Percentiles rank a stretch among this genome's conserved stretches.
phyloP scores from a whole-genome alignment of 2,329 filamentous ascomycete genomes.

The Tolypocladium sp. region DNA sequence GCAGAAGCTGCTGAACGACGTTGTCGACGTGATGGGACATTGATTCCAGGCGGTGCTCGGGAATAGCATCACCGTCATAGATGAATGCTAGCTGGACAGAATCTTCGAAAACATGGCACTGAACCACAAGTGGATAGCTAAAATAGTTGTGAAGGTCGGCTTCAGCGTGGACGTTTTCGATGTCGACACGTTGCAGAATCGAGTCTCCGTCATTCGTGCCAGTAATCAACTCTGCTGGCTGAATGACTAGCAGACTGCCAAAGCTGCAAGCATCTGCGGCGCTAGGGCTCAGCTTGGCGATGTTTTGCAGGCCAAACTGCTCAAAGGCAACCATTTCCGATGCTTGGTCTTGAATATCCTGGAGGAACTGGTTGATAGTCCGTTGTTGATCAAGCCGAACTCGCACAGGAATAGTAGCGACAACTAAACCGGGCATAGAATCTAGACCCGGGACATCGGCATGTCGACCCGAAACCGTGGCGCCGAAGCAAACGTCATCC shows the following conservation, averaged over 20 bases:
- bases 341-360: conserved; percentile 8
- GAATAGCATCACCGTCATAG: background rate
- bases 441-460: background rate
- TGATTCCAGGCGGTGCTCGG: background rate
- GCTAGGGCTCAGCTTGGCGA: conserved; percentile 5
- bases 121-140: background rate
- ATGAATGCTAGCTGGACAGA: background rate
- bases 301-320: conserved; percentile 7
- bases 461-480: background rate
- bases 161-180: background rate
- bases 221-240: background rate
- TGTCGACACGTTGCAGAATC: background rate
- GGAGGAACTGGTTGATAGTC: conserved; percentile 7
- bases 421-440: background rate
- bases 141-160: background rate
- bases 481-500: background rate
- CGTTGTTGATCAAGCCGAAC: conserved; percentile 3
- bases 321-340: conserved; percentile 7
- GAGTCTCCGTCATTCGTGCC: background rate
- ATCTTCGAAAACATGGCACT: background rate
- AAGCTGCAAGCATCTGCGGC: conserved; percentile 6
- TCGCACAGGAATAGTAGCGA: conserved; percentile 7
- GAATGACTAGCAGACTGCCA: conserved; percentile 7
- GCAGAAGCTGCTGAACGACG: background rate
- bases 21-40: background rate